These are phyloP conservation scores for Raphanus raphanistrum DNA, from an alignment of 345 rosid species.

Conservation along the genomic window DNA sequence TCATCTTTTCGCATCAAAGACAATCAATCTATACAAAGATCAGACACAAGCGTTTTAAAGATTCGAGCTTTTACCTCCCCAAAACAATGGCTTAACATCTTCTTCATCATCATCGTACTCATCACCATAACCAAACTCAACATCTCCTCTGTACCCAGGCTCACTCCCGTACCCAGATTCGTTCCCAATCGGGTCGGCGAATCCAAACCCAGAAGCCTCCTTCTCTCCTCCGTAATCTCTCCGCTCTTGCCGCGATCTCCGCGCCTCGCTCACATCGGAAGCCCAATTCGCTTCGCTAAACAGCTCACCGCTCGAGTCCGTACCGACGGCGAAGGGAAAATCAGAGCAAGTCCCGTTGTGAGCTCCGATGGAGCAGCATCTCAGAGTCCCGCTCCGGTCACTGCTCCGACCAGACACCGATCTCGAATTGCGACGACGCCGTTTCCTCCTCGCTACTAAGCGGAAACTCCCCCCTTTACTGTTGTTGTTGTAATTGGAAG, in stretches of 20 bases:
- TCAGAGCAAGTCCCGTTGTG: constrained; percentile 81
- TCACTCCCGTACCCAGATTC: constrained; percentile 98
- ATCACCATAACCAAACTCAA: constrained; percentile 91
- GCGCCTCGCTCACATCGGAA: constrained; percentile 85
- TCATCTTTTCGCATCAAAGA: neutral
- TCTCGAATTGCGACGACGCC: constrained; percentile 83
- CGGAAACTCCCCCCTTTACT: constrained; percentile 36
- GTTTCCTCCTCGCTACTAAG: constrained; percentile 61
- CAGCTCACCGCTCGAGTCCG: constrained; percentile 97
- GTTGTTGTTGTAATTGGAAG: constrained; percentile 37
- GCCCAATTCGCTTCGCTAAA: constrained; percentile 82
- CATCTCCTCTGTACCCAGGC: constrained; percentile 96
- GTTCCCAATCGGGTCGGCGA: constrained; percentile 61
- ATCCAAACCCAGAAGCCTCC: constrained; percentile 50
- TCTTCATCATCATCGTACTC: constrained; percentile 97
- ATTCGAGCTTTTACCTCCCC: constrained; percentile 66
- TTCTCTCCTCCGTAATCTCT: constrained; percentile 55
- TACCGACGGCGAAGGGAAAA: constrained; percentile 76
- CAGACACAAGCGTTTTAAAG: neutral
- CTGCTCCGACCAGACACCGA: constrained; percentile 91
- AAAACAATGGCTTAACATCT: constrained; percentile 68
- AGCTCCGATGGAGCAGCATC: constrained; percentile 88
- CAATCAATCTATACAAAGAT: neutral
- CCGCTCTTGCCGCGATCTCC: constrained; percentile 64
- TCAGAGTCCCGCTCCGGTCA: constrained; percentile 83